Evolutionary conservation across 768 basidiomycete genomes (phyloP), one percentile per base, ranked within the genome.

Genomic region (Suillus cothurnatus): DNA sequence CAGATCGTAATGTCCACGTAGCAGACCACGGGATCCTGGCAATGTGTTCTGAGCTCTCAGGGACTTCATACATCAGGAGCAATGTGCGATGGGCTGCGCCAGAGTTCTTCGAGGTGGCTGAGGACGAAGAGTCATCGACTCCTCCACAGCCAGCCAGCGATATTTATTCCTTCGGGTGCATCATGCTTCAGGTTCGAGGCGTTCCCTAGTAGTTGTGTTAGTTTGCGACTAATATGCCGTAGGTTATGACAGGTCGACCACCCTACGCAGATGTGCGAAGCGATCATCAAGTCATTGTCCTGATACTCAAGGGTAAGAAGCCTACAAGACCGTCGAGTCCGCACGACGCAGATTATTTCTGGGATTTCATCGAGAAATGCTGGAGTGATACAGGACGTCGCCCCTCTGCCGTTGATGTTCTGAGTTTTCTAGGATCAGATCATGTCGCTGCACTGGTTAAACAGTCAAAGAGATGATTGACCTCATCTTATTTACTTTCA

Each of bases 11-110:
- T 43, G 77, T 77, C 0, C 73, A 72, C 56, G 69, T 81, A 12
- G 74, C 73, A 23, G 81, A 80, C 68, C 80, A 79, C 26, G 80
- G 80, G 9, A 71, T 81, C 19, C 76, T 77, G 14, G 68, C 67
- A 17, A 69, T 79, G 31, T 65, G 73, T 38, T 70, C 65, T 61
- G 76, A 77, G 28, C 65, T 68, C 4, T 67, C 64, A 26, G 67
- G 64, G 11, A 69, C 66, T 19, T 67, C 69, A 34, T 61, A 61
- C 26, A 61, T 72, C 61, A 75, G 58, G 19, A 58, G 6, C 38
- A 59, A 59, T 66, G 77, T 82, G 43, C 76, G 83, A 0, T 83
- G 82, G 81, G 79, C 81, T n/a, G 83, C 82, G 50, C 71, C 81
- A 1, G 68, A 76, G 19, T 68, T 83, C 4, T 82, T 80, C 63